phyloP scores from a whole-genome alignment of 805 yeast genomes.

The Ogataea pini region DNA sequence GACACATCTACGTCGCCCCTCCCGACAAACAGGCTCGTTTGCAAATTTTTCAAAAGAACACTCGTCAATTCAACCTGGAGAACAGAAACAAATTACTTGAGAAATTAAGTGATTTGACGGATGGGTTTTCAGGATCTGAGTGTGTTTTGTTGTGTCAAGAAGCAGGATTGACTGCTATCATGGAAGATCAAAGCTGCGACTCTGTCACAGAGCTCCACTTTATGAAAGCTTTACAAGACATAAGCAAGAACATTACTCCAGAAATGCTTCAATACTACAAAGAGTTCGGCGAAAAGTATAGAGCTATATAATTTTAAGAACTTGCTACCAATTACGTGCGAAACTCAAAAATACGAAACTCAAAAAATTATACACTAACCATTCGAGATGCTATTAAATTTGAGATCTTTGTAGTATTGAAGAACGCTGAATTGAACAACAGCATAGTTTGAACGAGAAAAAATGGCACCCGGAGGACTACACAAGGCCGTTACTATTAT shows the following conservation, averaged over 20 bases:
- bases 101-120: conserved; percentile 61
- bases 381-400: no score
- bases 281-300: conserved; percentile 46
- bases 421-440: no score
- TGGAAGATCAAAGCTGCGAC: conserved; percentile 63
- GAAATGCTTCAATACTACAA: conserved; percentile 82
- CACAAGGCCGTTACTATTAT: conserved; percentile 28
- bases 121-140: conserved; percentile 97
- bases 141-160: conserved; percentile 90
- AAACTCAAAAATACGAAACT: neutral
- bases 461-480: conserved; percentile 8
- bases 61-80: conserved; percentile 59
- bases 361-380: neutral
- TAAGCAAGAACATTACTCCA: conserved; percentile 76
- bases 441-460: no score
- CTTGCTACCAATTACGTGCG: conserved; percentile 7
- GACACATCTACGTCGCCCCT: conserved; percentile 90
- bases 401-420: no score
- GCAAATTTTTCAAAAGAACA: conserved; percentile 73
- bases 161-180: conserved; percentile 92
- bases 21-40: conserved; percentile 82
- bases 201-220: conserved; percentile 60
- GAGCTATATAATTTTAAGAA: conserved; percentile 17
- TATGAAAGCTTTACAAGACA: conserved; percentile 62
- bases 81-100: conserved; percentile 45